Evolutionary conservation across 257 asterid genomes (phyloP).

Genomic region (Plantago ovata): DNA sequence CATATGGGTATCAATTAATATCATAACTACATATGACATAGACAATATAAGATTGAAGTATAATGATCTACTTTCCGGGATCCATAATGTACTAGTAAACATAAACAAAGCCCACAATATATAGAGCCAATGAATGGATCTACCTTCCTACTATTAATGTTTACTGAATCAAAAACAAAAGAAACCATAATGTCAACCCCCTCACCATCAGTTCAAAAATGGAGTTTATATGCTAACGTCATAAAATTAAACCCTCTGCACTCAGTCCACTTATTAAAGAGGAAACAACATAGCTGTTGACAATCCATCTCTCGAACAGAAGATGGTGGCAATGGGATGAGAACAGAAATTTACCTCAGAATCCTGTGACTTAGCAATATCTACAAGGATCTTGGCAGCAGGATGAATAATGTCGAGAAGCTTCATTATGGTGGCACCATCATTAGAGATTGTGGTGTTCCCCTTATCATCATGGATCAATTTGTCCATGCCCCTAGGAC

Average conservation of each 20-base stretch:
- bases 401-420: constrained; percentile 97
- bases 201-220: background rate
- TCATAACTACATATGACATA: background rate
- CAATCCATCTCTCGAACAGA: background rate
- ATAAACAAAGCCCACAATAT: background rate
- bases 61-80: background rate
- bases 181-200: too few relatives aligned
- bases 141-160: too few relatives aligned
- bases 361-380: constrained; percentile 97
- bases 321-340: background rate
- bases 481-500: constrained; percentile 99
- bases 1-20: background rate
- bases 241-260: too few relatives aligned
- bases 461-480: constrained; percentile 99
- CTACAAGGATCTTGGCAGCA: constrained; percentile 96
- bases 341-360: constrained; percentile 59
- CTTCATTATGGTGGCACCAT: constrained; percentile 99
- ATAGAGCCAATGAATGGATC: too few relatives aligned
- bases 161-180: too few relatives aligned
- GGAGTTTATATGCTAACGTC: background rate
- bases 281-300: background rate
- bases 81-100: background rate
- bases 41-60: background rate
- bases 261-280: too few relatives aligned
- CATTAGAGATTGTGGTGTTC: constrained; percentile 91